Percentiles rank a stretch among this genome's conserved stretches.
Conservation (phyloP, 2,329 filamentous ascomycete species). For the Sarocladium strictum region DNA sequence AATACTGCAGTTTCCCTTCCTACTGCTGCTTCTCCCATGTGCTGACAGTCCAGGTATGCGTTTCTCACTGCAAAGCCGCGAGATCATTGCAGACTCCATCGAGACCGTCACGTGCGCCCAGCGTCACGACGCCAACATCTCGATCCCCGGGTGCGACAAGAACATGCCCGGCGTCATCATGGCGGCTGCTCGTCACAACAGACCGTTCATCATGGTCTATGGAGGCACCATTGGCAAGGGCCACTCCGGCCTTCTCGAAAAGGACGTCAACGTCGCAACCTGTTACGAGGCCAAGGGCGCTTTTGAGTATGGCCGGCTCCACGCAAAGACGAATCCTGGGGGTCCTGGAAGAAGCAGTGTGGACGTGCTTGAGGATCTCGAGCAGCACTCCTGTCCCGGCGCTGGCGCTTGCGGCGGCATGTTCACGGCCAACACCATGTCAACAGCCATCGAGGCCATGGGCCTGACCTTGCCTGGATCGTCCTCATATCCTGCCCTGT, state of each 20-base stretch:
- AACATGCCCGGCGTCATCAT: slow-evolving; percentile 95
- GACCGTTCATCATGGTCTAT: slow-evolving; percentile 92
- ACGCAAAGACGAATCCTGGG: slow-evolving; percentile 58
- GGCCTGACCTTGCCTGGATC: slow-evolving; percentile 81
- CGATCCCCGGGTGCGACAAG: slow-evolving; percentile 92
- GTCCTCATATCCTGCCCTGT: slow-evolving; percentile 74
- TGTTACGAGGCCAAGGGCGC: slow-evolving; percentile 87
- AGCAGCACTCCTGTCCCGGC: slow-evolving; percentile 63
- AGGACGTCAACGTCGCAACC: slow-evolving; percentile 79
- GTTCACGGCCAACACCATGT: slow-evolving; percentile 95
- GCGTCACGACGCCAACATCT: slow-evolving; percentile 87
- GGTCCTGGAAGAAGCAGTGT: slow-evolving; percentile 61
- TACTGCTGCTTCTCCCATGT: background rate
- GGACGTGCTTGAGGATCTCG: slow-evolving; percentile 80
- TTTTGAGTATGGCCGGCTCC: slow-evolving; percentile 69
- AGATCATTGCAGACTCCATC: slow-evolving; percentile 91
- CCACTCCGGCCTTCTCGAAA: slow-evolving; percentile 69
- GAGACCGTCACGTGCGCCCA: slow-evolving; percentile 91
- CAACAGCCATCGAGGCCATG: slow-evolving; percentile 87
- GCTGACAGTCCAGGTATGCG: slow-evolving; percentile 65
- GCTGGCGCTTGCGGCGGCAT: slow-evolving; percentile 73
- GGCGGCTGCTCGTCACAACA: slow-evolving; percentile 85
- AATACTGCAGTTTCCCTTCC: background rate
- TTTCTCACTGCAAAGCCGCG: slow-evolving; percentile 82
- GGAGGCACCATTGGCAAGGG: slow-evolving; percentile 86